Conservation (phyloP, 1,139 yeast species). For the Meyerozyma carpophila region DNA sequence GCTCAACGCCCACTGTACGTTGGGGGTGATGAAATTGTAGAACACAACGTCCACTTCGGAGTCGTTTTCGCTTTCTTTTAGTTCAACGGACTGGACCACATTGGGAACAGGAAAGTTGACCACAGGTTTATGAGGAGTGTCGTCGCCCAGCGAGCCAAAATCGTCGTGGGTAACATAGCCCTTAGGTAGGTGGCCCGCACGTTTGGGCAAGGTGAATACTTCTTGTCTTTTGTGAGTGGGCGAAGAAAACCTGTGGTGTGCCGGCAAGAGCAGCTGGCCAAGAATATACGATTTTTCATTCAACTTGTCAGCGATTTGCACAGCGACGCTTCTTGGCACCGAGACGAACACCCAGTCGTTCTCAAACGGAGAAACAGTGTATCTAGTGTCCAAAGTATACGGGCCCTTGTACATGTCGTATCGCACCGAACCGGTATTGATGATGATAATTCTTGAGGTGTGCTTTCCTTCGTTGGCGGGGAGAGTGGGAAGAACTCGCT, state of each 20-base stretch:
- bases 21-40: constrained; percentile 67
- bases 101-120: constrained; percentile 63
- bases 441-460: constrained; percentile 54
- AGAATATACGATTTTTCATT: constrained; percentile 47
- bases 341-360: constrained; percentile 68
- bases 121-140: constrained; percentile 68
- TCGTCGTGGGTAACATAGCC: constrained; percentile 87
- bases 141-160: constrained; percentile 82
- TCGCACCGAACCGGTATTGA: constrained; percentile 86
- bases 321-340: constrained; percentile 48
- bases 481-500: constrained; percentile 57
- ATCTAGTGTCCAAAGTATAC: constrained; percentile 76
- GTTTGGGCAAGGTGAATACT: neutral
- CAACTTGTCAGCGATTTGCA: constrained; percentile 40
- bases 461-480: constrained; percentile 7
- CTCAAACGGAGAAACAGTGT: constrained; percentile 79
- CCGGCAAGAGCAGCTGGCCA: constrained; percentile 7
- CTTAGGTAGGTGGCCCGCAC: constrained; percentile 24
- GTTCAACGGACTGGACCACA: constrained; percentile 52
- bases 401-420: constrained; percentile 86
- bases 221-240: neutral
- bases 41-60: constrained; percentile 65
- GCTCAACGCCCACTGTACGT: constrained; percentile 54
- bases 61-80: constrained; percentile 9
- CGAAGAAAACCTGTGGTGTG: constrained; percentile 6